Conservation (phyloP, 202 grass and related monocot genomes). For the Brachypodium distachyon region DNA sequence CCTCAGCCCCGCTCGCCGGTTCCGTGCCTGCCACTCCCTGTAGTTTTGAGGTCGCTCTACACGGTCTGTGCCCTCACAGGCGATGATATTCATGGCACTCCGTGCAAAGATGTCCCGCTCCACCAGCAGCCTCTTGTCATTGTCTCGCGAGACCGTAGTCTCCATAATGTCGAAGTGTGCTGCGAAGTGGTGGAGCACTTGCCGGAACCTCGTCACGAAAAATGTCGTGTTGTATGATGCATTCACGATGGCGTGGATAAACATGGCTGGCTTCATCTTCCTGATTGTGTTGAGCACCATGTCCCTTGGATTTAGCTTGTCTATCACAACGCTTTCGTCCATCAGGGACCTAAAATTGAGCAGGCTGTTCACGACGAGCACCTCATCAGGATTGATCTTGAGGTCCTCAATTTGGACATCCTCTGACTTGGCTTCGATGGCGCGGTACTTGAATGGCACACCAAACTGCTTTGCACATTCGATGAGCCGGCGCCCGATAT, state of each 20-base stretch:
- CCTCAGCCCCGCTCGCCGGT: conserved; percentile 47
- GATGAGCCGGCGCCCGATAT: conserved; percentile 29
- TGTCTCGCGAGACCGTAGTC: conserved; percentile 35
- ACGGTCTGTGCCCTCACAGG: conserved; percentile 63
- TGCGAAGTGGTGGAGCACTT: conserved; percentile 44
- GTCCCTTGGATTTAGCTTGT: conserved; percentile 50
- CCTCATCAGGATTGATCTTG: conserved; percentile 34
- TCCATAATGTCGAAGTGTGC: conserved; percentile 65
- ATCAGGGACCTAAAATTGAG: conserved; percentile 34
- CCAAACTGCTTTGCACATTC: conserved; percentile 33
- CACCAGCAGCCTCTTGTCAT: conserved; percentile 21
- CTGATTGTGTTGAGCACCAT: conserved; percentile 46
- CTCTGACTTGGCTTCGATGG: conserved; percentile 46
- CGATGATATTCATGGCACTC: conserved; percentile 46
- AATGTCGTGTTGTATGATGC: conserved; percentile 41
- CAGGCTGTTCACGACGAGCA: conserved; percentile 47
- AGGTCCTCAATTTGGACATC: conserved; percentile 27
- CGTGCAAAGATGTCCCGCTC: conserved; percentile 41
- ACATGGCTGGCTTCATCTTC: conserved; percentile 45
- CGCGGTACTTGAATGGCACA: conserved; percentile 44
- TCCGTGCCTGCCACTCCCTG: conserved; percentile 48
- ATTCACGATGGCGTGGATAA: conserved; percentile 53
- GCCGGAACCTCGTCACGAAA: conserved; percentile 52
- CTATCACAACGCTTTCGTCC: conserved; percentile 50
- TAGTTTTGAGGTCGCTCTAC: conserved; percentile 58